phyloP scores from a whole-genome alignment of 2,329 filamentous ascomycete genomes.

The Biscogniauxia marginata region DNA sequence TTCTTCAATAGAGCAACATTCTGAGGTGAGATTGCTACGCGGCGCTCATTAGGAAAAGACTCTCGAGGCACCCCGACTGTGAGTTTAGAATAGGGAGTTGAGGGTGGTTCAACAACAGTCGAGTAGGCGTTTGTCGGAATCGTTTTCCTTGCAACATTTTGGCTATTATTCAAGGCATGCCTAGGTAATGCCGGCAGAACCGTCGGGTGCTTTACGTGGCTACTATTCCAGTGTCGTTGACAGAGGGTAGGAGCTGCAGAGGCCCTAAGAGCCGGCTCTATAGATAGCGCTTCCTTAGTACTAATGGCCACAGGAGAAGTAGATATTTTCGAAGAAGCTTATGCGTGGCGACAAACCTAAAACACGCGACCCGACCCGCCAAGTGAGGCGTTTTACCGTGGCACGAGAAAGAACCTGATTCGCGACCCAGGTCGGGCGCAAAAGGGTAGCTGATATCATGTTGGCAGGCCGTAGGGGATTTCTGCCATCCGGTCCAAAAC shows the following conservation, averaged over 20 bases:
- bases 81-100: slow-evolving; percentile 67
- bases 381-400: slow-evolving; percentile 23
- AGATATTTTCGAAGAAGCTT: slow-evolving; percentile 8
- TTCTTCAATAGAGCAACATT: slow-evolving; percentile 81
- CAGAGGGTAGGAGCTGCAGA: slow-evolving; percentile 14
- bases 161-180: slow-evolving; percentile 16
- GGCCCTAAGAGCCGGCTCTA: slow-evolving; percentile 24
- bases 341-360: slow-evolving; percentile 29
- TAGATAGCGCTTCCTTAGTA: slow-evolving; percentile 25
- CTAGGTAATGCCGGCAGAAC: slow-evolving; percentile 29
- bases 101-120: slow-evolving; percentile 37
- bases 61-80: slow-evolving; percentile 79
- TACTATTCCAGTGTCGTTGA: slow-evolving; percentile 30
- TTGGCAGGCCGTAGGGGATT: slow-evolving; percentile 16
- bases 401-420: slow-evolving; percentile 28
- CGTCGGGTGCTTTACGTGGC: slow-evolving; percentile 27
- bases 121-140: slow-evolving; percentile 32
- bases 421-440: slow-evolving; percentile 31
- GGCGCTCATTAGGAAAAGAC: slow-evolving; percentile 73
- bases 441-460: slow-evolving; percentile 29
- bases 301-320: slow-evolving; percentile 10
- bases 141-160: slow-evolving; percentile 16
- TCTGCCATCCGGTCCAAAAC: slow-evolving; percentile 25
- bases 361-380: slow-evolving; percentile 25
- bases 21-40: slow-evolving; percentile 80